A percentile compares a stretch with the other conserved stretches of the same genome.
Evolutionary conservation across 331 rosid species (phyloP).

Genomic region (Malus hybrid): DNA sequence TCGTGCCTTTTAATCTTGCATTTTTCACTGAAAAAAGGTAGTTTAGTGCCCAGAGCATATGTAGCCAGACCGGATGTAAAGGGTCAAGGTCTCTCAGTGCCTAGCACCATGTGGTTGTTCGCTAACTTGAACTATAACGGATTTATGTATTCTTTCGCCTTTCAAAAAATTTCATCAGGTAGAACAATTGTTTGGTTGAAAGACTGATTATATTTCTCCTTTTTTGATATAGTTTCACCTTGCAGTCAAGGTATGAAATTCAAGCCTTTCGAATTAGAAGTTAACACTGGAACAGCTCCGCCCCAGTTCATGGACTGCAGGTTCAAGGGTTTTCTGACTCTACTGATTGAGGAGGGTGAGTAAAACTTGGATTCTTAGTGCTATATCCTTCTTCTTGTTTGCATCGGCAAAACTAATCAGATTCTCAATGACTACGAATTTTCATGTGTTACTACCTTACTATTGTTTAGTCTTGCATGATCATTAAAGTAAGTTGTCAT

Average conservation of each 20-base stretch:
- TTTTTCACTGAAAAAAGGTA: not conserved
- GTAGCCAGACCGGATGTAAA: not conserved
- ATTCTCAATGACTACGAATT: not conserved
- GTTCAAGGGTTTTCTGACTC: conserved; percentile 74
- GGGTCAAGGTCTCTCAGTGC: not conserved
- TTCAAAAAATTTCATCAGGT: not conserved
- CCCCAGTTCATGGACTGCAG: conserved; percentile 74
- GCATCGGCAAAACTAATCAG: not conserved
- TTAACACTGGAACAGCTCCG: conserved; percentile 60
- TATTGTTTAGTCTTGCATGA: not conserved
- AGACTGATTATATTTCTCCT: not conserved
- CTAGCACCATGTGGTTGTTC: not conserved
- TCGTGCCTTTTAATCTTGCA: not conserved
- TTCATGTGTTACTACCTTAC: not conserved
- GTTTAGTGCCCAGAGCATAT: not conserved
- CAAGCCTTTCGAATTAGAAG: conserved; percentile 77
- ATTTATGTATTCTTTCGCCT: not conserved
- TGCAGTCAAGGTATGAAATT: conserved; percentile 67
- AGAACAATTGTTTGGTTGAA: not conserved
- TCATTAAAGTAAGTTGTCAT: not conserved
- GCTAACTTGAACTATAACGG: not conserved
- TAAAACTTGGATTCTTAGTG: conserved; percentile 21
- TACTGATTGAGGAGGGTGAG: conserved; percentile 59
- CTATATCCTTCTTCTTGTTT: not conserved
- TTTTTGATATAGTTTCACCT: conserved; percentile 47